phyloP scores from a whole-genome alignment of 768 basidiomycete species.

The Trametes cinnabarina region DNA sequence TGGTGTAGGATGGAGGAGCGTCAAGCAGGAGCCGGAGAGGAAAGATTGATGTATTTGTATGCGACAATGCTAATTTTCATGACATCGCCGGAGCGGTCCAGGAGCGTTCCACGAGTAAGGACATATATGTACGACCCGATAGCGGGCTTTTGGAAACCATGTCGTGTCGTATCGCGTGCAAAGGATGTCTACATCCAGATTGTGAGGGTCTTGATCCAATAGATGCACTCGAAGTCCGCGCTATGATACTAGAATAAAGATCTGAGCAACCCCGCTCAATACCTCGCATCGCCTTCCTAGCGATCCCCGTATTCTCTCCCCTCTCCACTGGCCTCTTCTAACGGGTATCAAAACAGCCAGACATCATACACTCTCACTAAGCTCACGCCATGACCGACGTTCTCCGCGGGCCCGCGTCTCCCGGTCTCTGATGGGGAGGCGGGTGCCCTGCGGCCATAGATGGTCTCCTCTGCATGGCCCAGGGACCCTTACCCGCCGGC shows the following conservation, averaged over 20 bases:
- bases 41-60: too few relatives aligned
- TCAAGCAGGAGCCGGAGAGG: too few relatives aligned
- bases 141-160: too few relatives aligned
- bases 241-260: not conserved
- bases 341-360: not conserved
- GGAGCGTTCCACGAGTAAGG: too few relatives aligned
- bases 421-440: constrained; percentile 15
- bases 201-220: not conserved
- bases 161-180: not conserved
- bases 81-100: too few relatives aligned
- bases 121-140: too few relatives aligned
- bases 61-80: too few relatives aligned
- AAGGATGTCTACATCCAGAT: not conserved
- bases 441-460: constrained; percentile 22
- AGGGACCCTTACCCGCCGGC: not conserved
- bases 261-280: constrained; percentile 1
- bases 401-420: not conserved
- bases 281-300: not conserved
- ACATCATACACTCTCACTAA: not conserved
- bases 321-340: not conserved
- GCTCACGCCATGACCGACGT: constrained; percentile 12
- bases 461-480: not conserved
- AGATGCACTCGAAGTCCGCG: not conserved
- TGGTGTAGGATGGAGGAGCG: too few relatives aligned
- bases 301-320: not conserved